Conservation (phyloP, 306 rosid genomes). For the Castanopsis chinensis region DNA sequence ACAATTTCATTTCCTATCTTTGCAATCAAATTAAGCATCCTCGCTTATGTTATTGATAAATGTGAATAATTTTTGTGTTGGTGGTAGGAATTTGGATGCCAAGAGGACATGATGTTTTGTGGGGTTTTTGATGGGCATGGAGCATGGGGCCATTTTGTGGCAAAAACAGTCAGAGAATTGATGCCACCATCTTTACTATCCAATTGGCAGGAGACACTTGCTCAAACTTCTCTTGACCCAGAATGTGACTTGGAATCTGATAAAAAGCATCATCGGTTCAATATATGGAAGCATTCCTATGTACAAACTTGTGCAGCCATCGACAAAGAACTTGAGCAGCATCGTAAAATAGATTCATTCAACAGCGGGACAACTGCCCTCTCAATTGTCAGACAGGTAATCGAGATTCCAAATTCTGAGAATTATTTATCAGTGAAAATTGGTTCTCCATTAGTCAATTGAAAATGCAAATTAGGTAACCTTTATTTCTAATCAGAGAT, state of each 20-base stretch:
- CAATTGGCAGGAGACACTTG: slow-evolving; percentile 80
- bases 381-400: slow-evolving; percentile 85
- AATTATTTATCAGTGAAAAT: background rate
- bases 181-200: slow-evolving; percentile 73
- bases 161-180: slow-evolving; percentile 72
- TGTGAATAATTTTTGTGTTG: slow-evolving; percentile 4
- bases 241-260: slow-evolving; percentile 38
- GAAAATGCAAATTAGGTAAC: background rate
- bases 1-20: background rate
- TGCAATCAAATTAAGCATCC: background rate
- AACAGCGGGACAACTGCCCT: slow-evolving; percentile 92
- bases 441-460: background rate
- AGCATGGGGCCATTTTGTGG: slow-evolving; percentile 92
- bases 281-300: slow-evolving; percentile 80
- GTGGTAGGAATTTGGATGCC: slow-evolving; percentile 87
- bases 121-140: slow-evolving; percentile 97
- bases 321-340: slow-evolving; percentile 65
- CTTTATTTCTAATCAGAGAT: background rate
- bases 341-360: slow-evolving; percentile 71
- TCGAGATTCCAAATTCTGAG: background rate
- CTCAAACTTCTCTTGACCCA: slow-evolving; percentile 44
- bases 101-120: slow-evolving; percentile 85
- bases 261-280: slow-evolving; percentile 48
- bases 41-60: background rate
- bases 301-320: slow-evolving; percentile 78